These are phyloP conservation scores for Fonsecaea multimorphosa DNA, from an alignment of 2,329 filamentous ascomycete genomes.

Conservation along the genomic window DNA sequence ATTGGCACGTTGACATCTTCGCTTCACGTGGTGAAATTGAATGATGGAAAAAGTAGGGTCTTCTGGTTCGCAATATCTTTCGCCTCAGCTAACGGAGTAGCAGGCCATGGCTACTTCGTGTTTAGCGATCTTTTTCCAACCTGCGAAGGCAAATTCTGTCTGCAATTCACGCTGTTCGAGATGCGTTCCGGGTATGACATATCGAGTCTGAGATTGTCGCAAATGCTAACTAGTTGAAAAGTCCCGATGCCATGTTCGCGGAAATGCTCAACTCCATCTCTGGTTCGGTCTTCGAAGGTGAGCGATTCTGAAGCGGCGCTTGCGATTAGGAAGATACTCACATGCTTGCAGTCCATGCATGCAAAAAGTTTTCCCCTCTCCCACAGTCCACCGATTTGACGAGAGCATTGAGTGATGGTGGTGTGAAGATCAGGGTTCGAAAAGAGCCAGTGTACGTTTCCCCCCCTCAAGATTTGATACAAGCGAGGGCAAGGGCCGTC, in stretches of 20 bases:
- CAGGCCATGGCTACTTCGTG: slow-evolving; percentile 78
- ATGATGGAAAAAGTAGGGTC: slow-evolving; percentile 17
- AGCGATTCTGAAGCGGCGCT: slow-evolving; percentile 41
- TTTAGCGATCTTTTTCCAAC: slow-evolving; percentile 86
- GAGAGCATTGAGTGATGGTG: slow-evolving; percentile 83
- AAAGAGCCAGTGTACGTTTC: slow-evolving; percentile 63
- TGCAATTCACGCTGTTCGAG: slow-evolving; percentile 80
- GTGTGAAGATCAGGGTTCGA: slow-evolving; percentile 77
- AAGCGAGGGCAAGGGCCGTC: neutral
- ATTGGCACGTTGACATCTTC: slow-evolving; percentile 39
- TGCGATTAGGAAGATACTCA: slow-evolving; percentile 26
- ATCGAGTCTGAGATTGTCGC: neutral
- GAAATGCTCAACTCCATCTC: slow-evolving; percentile 41
- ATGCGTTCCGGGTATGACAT: slow-evolving; percentile 50
- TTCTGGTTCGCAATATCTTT: neutral
- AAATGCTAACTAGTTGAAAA: slow-evolving; percentile 15
- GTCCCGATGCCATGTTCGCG: slow-evolving; percentile 42
- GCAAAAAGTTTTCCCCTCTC: slow-evolving; percentile 12
- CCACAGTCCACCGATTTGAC: slow-evolving; percentile 76
- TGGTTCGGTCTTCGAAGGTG: slow-evolving; percentile 70
- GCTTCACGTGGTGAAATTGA: slow-evolving; percentile 21
- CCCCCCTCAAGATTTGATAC: neutral
- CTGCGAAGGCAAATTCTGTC: slow-evolving; percentile 71
- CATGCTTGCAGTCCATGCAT: slow-evolving; percentile 48
- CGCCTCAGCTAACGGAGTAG: slow-evolving; percentile 53